Evolutionary conservation across 106 monocot genomes (phyloP).

Genomic region (Dendrobium chrysotoxum): DNA sequence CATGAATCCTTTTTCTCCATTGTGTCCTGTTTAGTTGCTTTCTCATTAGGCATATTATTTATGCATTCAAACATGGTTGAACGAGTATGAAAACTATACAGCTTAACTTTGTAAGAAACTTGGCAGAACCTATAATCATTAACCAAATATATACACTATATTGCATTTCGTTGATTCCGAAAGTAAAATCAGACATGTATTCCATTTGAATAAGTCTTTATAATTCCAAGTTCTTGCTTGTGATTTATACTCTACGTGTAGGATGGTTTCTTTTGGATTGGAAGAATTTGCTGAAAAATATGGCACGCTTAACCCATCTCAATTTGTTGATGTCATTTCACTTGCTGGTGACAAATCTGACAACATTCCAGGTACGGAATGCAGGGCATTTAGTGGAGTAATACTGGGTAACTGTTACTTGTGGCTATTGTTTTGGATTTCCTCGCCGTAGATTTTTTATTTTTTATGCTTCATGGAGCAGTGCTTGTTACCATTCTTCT

Average conservation of each 20-base stretch:
- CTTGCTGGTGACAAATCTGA: slow-evolving; percentile 77
- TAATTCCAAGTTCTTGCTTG: background rate
- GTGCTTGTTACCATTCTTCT: background rate
- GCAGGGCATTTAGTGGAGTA: background rate
- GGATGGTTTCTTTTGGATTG: slow-evolving; percentile 93
- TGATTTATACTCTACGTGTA: slow-evolving; percentile 25
- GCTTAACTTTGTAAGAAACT: too few species aligned
- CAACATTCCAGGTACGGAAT: slow-evolving; percentile 78
- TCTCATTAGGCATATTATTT: too few species aligned
- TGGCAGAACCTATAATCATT: too few species aligned
- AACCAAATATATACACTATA: too few species aligned
- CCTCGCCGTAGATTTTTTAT: too few species aligned
- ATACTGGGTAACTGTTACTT: background rate
- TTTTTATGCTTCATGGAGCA: too few species aligned
- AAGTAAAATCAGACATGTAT: background rate
- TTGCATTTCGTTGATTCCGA: background rate
- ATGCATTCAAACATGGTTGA: too few species aligned
- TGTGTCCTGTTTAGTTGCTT: too few species aligned
- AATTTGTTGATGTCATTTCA: slow-evolving; percentile 82
- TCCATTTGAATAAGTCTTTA: slow-evolving; percentile 1
- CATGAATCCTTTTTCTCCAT: too few species aligned
- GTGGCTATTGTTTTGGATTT: background rate
- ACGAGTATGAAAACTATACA: too few species aligned
- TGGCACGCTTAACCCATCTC: slow-evolving; percentile 67
- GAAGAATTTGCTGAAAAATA: slow-evolving; percentile 87